A percentile compares a stretch with the other conserved stretches of the same genome.
phyloP scores from a whole-genome alignment of 2,329 filamentous ascomycete species.

The Eutypella sp. region DNA sequence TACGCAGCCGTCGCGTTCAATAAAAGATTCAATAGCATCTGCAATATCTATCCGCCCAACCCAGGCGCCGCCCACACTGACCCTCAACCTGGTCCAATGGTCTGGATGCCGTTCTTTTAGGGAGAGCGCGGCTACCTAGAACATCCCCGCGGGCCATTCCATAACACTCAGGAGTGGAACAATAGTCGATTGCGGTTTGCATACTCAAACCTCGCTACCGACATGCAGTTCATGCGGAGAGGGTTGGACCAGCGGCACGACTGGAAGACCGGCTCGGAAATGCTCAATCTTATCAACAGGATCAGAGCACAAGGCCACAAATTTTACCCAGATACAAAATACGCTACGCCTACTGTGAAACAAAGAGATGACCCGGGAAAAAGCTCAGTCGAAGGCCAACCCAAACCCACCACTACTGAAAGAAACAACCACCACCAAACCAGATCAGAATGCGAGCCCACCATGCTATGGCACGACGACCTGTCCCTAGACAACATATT shows the following conservation, averaged over 20 bases:
- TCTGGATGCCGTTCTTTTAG: conserved; percentile 26
- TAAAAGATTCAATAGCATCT: conserved; percentile 19
- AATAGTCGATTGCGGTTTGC: conserved; percentile 14
- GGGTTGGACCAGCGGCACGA: background rate
- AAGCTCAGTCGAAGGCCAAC: background rate
- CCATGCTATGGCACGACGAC: conserved; percentile 27
- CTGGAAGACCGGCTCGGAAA: background rate
- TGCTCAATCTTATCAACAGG: conserved; percentile 13
- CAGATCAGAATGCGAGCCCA: conserved; percentile 8
- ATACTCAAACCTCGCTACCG: conserved; percentile 10
- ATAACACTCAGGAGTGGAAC: conserved; percentile 14
- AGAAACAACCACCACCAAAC: background rate
- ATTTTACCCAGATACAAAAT: conserved; percentile 5
- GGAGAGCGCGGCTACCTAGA: conserved; percentile 14
- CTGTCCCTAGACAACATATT: conserved; percentile 30
- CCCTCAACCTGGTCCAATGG: conserved; percentile 17
- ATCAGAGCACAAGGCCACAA: conserved; percentile 14
- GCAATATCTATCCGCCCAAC: conserved; percentile 20
- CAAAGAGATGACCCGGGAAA: background rate
- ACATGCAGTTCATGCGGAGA: conserved; percentile 1
- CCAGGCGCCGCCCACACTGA: background rate
- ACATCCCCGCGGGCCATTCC: conserved; percentile 14
- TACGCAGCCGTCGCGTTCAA: conserved; percentile 16
- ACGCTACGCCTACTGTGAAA: conserved; percentile 4
- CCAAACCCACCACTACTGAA: no score